phyloP scores from a whole-genome alignment of 176 grass and related monocot genomes.

The Phyllostachys edulis region DNA sequence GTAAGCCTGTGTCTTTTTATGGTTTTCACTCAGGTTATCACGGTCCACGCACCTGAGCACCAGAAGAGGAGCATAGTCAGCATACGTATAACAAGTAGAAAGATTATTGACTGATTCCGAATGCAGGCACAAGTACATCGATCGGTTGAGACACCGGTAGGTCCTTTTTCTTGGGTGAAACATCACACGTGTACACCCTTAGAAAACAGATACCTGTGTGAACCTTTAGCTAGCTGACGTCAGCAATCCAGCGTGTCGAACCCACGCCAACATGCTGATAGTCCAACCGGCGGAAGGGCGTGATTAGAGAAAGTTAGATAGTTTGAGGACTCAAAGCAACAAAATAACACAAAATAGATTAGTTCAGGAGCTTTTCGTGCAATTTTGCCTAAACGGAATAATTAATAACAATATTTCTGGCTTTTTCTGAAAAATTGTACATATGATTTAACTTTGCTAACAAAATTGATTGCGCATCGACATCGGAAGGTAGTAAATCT shows the following conservation, averaged over 20 bases:
- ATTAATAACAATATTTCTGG: background rate
- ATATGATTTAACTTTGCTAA: constrained; percentile 27
- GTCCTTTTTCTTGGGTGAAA: no score
- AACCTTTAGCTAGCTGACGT: background rate
- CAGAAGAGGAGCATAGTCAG: background rate
- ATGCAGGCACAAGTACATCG: background rate
- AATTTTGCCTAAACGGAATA: background rate
- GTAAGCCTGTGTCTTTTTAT: background rate
- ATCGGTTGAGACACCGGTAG: background rate
- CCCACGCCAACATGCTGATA: background rate
- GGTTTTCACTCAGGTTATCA: background rate
- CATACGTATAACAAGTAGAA: background rate
- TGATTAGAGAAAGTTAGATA: background rate
- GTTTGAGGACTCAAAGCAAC: background rate
- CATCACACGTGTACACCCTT: no score
- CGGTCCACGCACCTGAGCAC: background rate
- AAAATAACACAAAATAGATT: background rate
- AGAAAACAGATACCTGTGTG: no score
- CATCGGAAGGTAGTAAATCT: constrained; percentile 21
- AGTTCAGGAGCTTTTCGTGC: background rate
- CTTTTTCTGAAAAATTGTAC: constrained; percentile 24
- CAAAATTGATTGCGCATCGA: constrained; percentile 34
- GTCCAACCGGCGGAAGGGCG: background rate
- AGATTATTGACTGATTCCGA: background rate
- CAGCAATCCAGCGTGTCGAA: background rate